These are phyloP conservation scores for Alternaria burnsii DNA, from an alignment of 2,329 filamentous ascomycete genomes.

Conservation along the genomic window DNA sequence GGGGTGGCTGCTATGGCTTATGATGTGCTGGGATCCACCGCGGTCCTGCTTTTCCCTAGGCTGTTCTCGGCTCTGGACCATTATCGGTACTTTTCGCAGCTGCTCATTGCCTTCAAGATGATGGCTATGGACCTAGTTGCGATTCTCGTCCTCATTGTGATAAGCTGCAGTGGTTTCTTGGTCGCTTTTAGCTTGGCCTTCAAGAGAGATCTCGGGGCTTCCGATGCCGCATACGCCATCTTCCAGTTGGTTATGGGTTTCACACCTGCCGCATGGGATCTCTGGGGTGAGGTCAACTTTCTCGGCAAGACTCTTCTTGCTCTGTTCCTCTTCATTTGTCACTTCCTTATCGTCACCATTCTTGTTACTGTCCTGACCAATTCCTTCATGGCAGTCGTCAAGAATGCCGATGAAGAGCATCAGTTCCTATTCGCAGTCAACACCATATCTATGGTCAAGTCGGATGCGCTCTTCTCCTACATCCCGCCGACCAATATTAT, in stretches of 20 bases:
- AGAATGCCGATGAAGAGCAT: conserved; percentile 92
- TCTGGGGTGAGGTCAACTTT: conserved; percentile 81
- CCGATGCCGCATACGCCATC: conserved; percentile 83
- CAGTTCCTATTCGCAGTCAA: conserved; percentile 94
- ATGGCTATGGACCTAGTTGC: conserved; percentile 92
- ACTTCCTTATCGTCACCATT: conserved; percentile 94
- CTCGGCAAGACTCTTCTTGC: conserved; percentile 79
- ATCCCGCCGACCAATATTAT: conserved; percentile 90
- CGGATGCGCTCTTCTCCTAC: conserved; percentile 95
- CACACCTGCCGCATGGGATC: conserved; percentile 92
- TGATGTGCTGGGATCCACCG: conserved; percentile 91
- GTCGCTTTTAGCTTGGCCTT: conserved; percentile 90
- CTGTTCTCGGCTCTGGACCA: conserved; percentile 94
- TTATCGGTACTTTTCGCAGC: conserved; percentile 94
- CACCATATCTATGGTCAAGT: conserved; percentile 97
- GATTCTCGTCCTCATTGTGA: conserved; percentile 82
- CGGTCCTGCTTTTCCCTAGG: conserved; percentile 86
- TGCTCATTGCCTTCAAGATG: conserved; percentile 90
- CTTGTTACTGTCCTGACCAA: conserved; percentile 96
- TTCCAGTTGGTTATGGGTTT: conserved; percentile 97
- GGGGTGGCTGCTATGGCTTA: conserved; percentile 85
- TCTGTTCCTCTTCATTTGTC: conserved; percentile 90
- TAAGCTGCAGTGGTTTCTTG: conserved; percentile 93
- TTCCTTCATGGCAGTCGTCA: conserved; percentile 93
- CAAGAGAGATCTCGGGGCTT: conserved; percentile 71